Evolutionary conservation across 2,329 filamentous ascomycete genomes (phyloP).

Genomic region (Sarocladium strictum): DNA sequence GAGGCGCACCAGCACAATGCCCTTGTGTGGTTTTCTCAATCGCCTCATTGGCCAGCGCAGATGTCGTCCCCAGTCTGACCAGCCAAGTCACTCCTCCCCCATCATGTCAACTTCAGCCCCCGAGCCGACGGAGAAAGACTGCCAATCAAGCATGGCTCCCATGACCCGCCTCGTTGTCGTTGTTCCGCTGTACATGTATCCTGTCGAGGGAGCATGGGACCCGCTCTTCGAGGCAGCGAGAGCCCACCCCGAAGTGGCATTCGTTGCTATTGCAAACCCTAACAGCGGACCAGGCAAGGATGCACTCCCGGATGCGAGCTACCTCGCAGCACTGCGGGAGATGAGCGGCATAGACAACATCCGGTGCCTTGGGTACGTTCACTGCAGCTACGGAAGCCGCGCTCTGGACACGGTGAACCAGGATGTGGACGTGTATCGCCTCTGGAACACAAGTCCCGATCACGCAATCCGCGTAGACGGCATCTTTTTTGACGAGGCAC

Average conservation of each 20-base stretch:
- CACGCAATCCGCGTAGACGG: slow-evolving; percentile 31
- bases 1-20: background rate
- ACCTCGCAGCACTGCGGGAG: slow-evolving; percentile 17
- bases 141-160: background rate
- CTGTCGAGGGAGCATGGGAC: slow-evolving; percentile 21
- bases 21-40: background rate
- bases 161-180: slow-evolving; percentile 18
- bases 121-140: background rate
- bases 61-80: background rate
- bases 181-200: slow-evolving; percentile 29
- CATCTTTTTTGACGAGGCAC: slow-evolving; percentile 44
- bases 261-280: slow-evolving; percentile 26
- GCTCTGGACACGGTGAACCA: slow-evolving; percentile 15
- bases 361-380: slow-evolving; percentile 24
- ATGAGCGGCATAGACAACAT: slow-evolving; percentile 20
- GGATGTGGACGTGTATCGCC: slow-evolving; percentile 39
- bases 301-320: slow-evolving; percentile 22
- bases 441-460: slow-evolving; percentile 30
- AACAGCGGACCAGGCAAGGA: slow-evolving; percentile 22
- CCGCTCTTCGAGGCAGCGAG: slow-evolving; percentile 20
- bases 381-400: slow-evolving; percentile 23
- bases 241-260: slow-evolving; percentile 18
- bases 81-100: background rate
- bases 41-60: background rate
- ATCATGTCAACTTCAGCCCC: background rate